A percentile compares a stretch with the other conserved stretches of the same genome.
Evolutionary conservation across 352 stramenopile genomes (phyloP).

Genomic region (Globisporangium radiosum): DNA sequence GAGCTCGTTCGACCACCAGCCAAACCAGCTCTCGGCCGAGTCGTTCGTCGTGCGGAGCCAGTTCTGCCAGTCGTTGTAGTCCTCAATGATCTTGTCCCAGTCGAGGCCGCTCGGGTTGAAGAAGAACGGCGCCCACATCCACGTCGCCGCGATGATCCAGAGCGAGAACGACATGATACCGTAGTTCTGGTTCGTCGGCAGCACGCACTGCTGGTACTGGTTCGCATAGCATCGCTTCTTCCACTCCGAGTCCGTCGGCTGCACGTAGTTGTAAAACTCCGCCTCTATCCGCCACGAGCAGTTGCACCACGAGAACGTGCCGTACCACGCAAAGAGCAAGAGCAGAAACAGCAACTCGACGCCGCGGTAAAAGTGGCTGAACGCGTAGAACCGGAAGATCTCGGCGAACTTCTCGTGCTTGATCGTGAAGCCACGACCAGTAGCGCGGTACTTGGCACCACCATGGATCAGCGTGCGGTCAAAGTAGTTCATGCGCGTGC

Average conservation of each 20-base stretch:
- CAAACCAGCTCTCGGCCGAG: slow-evolving; percentile 82
- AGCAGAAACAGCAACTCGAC: slow-evolving; percentile 91
- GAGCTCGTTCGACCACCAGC: slow-evolving; percentile 82
- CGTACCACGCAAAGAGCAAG: slow-evolving; percentile 80
- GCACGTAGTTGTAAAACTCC: slow-evolving; percentile 66
- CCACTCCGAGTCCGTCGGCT: slow-evolving; percentile 74
- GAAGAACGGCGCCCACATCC: slow-evolving; percentile 85
- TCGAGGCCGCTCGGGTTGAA: slow-evolving; percentile 98
- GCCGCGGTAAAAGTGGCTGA: slow-evolving; percentile 96
- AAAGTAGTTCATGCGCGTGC: slow-evolving; percentile 98
- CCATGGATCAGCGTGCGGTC: slow-evolving; percentile 96
- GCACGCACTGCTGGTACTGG: slow-evolving; percentile 86
- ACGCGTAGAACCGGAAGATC: slow-evolving; percentile 96
- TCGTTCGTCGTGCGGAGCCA: slow-evolving; percentile 90
- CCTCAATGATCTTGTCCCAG: slow-evolving; percentile 94
- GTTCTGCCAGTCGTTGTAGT: slow-evolving; percentile 93
- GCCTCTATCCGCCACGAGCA: slow-evolving; percentile 73
- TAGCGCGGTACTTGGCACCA: slow-evolving; percentile 97
- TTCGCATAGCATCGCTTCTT: slow-evolving; percentile 71
- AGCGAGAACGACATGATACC: slow-evolving; percentile 97
- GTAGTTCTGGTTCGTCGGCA: slow-evolving; percentile 96
- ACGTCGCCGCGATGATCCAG: slow-evolving; percentile 89
- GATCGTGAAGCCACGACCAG: slow-evolving; percentile 97
- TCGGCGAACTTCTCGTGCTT: slow-evolving; percentile 98
- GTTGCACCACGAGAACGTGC: slow-evolving; percentile 93